These are phyloP conservation scores for Colletotrichum plurivorum DNA, from an alignment of 2,329 filamentous ascomycete species.

Conservation along the genomic window DNA sequence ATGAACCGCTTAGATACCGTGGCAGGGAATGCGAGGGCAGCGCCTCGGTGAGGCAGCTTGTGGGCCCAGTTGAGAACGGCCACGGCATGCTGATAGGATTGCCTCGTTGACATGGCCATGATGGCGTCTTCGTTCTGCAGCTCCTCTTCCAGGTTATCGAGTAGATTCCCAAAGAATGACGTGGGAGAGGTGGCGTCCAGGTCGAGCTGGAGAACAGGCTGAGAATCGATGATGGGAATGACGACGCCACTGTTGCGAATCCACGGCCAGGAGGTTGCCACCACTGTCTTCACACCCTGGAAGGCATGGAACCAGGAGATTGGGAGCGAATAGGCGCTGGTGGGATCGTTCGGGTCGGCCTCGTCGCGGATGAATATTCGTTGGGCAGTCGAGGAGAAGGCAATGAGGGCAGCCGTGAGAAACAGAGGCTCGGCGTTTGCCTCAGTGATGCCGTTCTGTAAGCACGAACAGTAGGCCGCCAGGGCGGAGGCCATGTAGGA, in stretches of 20 bases:
- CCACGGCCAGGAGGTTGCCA: slow-evolving; percentile 75
- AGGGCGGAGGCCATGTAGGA: slow-evolving; percentile 76
- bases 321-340: slow-evolving; percentile 69
- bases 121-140: slow-evolving; percentile 52
- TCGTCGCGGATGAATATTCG: slow-evolving; percentile 74
- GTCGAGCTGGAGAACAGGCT: slow-evolving; percentile 73
- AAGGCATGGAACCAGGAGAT: slow-evolving; percentile 77
- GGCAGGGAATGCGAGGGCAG: slow-evolving; percentile 74
- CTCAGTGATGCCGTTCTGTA: slow-evolving; percentile 70
- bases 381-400: slow-evolving; percentile 76
- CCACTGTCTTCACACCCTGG: slow-evolving; percentile 76
- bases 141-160: slow-evolving; percentile 71
- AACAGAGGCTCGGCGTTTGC: slow-evolving; percentile 75
- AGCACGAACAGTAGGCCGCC: slow-evolving; percentile 69
- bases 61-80: slow-evolving; percentile 78
- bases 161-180: slow-evolving; percentile 73
- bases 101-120: slow-evolving; percentile 57
- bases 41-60: slow-evolving; percentile 70
- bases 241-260: slow-evolving; percentile 70
- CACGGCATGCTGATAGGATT: slow-evolving; percentile 75
- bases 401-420: slow-evolving; percentile 73
- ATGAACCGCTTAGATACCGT: slow-evolving; percentile 74
- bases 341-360: slow-evolving; percentile 54
- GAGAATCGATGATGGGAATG: slow-evolving; percentile 74
- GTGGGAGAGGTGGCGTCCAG: slow-evolving; percentile 64